Evolutionary conservation across 257 asterid genomes (phyloP), one percentile per base, ranked within the genome.

Genomic region (Pogostemon cablin): DNA sequence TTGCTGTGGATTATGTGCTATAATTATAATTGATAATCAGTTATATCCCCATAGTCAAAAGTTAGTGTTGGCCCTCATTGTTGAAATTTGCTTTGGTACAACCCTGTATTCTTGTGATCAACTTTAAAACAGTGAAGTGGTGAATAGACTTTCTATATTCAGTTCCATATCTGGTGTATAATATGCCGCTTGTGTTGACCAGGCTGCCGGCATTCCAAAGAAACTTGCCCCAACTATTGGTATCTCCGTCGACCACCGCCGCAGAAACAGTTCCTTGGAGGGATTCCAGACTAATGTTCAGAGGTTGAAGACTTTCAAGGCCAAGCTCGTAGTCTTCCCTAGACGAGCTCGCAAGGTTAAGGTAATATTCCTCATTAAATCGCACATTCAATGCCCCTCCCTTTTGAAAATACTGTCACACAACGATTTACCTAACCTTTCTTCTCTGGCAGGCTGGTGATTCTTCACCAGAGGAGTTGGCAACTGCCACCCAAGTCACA

Each of bases 251-350:
- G 93, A 89, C 61, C 91, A 85, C 8, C 78, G 93, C 3, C 84
- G 96, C 9, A 80, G 87, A 68, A 89, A 89, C 84, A 72, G 66
- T 3, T 89, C 96, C n/a, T 69, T 89, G 86, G 96, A 89, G 67
- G 93, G 96, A 12, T 75, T 89, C 7, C 96, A 89, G 78, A 76
- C 84, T 0, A 89, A 89, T 72, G 91, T 85, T n/a, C 88, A 86
- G 81, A 83, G 91, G 80, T 77, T 83, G 34, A 83, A 81, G 68
- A 83, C 87, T 3, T 85, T 80, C 89, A 88, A 88, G 84, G 96
- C 90, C 73, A 88, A 86, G 83, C 77, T 89, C 4, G 93, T 89
- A 39, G 85, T 89, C 83, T 86, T 85, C 89, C 92, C 90, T 44
- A 84, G 92, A 46, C 90, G 90, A 10, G 79, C 83, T 9, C 86